phyloP scores from a whole-genome alignment of 257 asterid species.

The Sherardia arvensis region DNA sequence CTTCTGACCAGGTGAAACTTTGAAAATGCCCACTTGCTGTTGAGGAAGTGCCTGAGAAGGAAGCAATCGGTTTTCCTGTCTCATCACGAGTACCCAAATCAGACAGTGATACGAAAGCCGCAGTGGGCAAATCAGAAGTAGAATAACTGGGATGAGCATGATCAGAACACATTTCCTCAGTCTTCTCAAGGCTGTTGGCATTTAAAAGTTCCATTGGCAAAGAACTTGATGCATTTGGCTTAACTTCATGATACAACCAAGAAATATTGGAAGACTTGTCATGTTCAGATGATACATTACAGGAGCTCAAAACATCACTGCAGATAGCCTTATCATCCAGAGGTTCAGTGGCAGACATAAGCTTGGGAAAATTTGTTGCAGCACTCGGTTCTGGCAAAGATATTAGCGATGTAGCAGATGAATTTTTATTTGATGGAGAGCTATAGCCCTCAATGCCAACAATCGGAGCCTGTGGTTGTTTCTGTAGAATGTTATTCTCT shows the following conservation, averaged over 20 bases:
- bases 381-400: conserved; percentile 1
- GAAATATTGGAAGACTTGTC: conserved; percentile 12
- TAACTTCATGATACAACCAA: conserved; percentile 14
- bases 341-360: conserved; percentile 17
- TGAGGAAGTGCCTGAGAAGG: conserved; percentile 7
- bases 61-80: conserved; percentile 18
- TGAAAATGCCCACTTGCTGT: conserved; percentile 35
- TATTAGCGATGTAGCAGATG: conserved; percentile 1
- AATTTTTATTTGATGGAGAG: conserved; percentile 3
- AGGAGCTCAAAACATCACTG: conserved; percentile 16
- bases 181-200: conserved; percentile 12
- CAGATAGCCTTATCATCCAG: conserved; percentile 17
- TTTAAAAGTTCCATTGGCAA: conserved; percentile 14
- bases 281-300: conserved; percentile 19
- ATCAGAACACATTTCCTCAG: conserved; percentile 15
- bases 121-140: conserved; percentile 12
- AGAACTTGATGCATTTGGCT: conserved; percentile 15
- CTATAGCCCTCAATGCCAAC: neutral
- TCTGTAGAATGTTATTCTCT: neutral
- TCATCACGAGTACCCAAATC: conserved; percentile 13
- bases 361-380: neutral
- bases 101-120: conserved; percentile 17
- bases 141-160: conserved; percentile 7
- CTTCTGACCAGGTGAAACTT: conserved; percentile 8
- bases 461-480: neutral